Conservation (phyloP, 2,329 filamentous ascomycete genomes). For the Aureobasidium sp. region DNA sequence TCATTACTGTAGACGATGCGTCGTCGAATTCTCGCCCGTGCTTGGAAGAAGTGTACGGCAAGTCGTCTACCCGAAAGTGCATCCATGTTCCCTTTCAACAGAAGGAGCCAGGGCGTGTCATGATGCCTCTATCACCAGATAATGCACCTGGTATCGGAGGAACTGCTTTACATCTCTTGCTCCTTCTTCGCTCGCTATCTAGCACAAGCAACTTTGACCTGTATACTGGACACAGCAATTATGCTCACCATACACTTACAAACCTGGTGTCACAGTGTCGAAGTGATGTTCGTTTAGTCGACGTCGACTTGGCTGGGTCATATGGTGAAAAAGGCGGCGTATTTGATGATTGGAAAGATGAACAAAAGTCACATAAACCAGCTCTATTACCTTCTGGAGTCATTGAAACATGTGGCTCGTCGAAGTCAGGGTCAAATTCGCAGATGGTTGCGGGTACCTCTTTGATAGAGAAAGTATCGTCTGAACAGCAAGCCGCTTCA, state of each 20-base stretch:
- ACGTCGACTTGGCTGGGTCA: background rate
- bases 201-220: background rate
- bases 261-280: background rate
- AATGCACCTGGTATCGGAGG: background rate
- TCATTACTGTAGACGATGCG: background rate
- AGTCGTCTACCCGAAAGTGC: background rate
- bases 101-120: background rate
- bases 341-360: background rate
- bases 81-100: background rate
- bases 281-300: background rate
- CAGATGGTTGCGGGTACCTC: no score
- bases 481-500: background rate
- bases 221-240: background rate
- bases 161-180: background rate
- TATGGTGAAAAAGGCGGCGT: background rate
- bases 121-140: background rate
- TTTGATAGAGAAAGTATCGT: no score
- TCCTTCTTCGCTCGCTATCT: background rate
- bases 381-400: no score
- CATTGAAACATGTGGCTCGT: no score
- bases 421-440: no score
- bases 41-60: slow-evolving; percentile 1
- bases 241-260: background rate
- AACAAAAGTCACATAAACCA: no score
- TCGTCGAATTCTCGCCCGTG: background rate